Percentiles rank a stretch among this genome's conserved stretches.
phyloP scores from a whole-genome alignment of 257 asterid species.

The Petunia secreta region DNA sequence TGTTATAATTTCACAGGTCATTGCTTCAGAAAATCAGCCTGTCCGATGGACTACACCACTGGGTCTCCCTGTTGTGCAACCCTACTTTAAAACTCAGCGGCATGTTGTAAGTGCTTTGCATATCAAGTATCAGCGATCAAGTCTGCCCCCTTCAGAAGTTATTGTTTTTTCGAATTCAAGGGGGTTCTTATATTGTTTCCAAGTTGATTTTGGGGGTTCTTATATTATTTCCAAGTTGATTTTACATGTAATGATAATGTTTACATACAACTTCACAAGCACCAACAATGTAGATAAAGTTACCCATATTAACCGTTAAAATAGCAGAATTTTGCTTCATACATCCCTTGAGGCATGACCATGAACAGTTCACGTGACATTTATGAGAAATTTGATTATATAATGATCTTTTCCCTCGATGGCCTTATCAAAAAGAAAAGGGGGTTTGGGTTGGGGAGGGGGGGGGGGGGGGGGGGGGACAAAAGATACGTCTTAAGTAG shows the following conservation, averaged over 20 bases:
- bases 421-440: too few relatives aligned
- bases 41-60: slow-evolving; percentile 96
- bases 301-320: background rate
- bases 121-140: background rate
- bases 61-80: slow-evolving; percentile 98
- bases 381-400: background rate
- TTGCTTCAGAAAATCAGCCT: slow-evolving; percentile 85
- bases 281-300: background rate
- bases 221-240: background rate
- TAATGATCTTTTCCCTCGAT: background rate
- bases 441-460: too few relatives aligned
- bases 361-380: background rate
- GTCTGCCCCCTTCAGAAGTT: background rate
- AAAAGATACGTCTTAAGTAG: background rate
- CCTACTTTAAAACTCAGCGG: slow-evolving; percentile 79
- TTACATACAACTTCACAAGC: background rate
- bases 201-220: background rate
- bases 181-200: background rate
- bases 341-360: background rate
- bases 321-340: slow-evolving; percentile 18
- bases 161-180: background rate
- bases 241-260: background rate
- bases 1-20: slow-evolving; percentile 53
- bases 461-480: too few relatives aligned
- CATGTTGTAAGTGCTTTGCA: slow-evolving; percentile 62